These are phyloP conservation scores for Lentinula boryana DNA, from an alignment of 768 basidiomycete genomes.

Conservation along the genomic window DNA sequence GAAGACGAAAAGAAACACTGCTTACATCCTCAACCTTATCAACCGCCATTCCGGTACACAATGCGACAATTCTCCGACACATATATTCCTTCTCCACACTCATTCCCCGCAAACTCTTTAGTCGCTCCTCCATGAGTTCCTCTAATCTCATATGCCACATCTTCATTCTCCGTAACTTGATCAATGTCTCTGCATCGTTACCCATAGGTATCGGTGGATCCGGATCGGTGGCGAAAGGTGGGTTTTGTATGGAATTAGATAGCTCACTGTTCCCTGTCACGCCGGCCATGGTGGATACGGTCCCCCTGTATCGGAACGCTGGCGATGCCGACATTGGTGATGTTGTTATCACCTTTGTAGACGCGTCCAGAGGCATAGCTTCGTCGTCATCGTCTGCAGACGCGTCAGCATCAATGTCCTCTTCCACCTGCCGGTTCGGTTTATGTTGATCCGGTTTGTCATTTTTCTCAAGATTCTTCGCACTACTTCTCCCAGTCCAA, in stretches of 20 bases:
- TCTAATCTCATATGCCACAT: constrained; percentile 82
- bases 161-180: constrained; percentile 70
- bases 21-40: constrained; percentile 89
- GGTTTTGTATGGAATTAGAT: constrained; percentile 19
- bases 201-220: constrained; percentile 66
- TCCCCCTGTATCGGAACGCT: constrained; percentile 68
- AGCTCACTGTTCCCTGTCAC: constrained; percentile 62
- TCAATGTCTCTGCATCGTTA: constrained; percentile 54
- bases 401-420: constrained; percentile 8
- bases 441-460: constrained; percentile 28
- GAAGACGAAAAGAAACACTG: constrained; percentile 10
- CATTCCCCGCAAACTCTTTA: constrained; percentile 68
- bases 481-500: constrained; percentile 67
- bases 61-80: constrained; percentile 85
- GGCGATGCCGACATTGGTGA: constrained; percentile 18
- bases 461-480: background rate
- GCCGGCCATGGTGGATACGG: constrained; percentile 59
- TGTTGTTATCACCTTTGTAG: background rate
- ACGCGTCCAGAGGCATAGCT: constrained; percentile 1
- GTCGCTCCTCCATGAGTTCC: constrained; percentile 60
- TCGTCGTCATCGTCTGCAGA: constrained; percentile 11
- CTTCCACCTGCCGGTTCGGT: constrained; percentile 33
- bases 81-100: constrained; percentile 87
- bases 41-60: constrained; percentile 81
- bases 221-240: constrained; percentile 54